Base-by-base conservation (phyloP, 78 protist genomes). In the Tieghemostelium lacteum region DNA sequence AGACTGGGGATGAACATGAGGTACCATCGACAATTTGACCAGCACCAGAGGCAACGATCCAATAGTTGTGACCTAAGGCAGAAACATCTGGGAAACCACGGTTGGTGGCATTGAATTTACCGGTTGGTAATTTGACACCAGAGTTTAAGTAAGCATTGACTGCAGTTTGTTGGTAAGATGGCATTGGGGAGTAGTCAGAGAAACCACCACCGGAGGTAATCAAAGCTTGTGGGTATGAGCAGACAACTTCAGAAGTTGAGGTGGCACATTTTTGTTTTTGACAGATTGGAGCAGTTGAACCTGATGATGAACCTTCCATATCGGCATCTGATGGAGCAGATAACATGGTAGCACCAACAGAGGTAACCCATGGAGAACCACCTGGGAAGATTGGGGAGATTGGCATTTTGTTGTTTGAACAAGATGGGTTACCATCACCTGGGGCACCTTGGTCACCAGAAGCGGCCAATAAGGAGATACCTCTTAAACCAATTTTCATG, bases 141-240 rank as follows among this genome's bases (percentile, higher is more conserved):
- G 85, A 61, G 8, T 5, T 19, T 36, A 91, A 34, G 75, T 91
- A 91, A 2, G 28, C 37, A 0, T n/a, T 1, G 37, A 78, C 85
- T 2, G 8, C 67, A 7, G 22, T 20, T 17, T 20, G 37, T 62
- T 91, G 94, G 58, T 49, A 91, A n/a, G 40, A 29, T 60, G 94
- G 94, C 10, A 45, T 31, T 52, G 49, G 73, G 16, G 65, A 60
- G 76, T 63, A 60, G 66, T 50, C 65, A 33, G 86, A 71, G 85
- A 91, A 91, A 63, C 94, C 94, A 57, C 94, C 94, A 49, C 94
- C 94, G 28, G 94, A 75, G 19, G 94, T 91, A 78, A 91, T 76
- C 57, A 60, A 19, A 37, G 91, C 87, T 17, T 77, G 72, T 62
- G 76, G 77, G 73, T 50, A 52, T 6, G 71, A 28, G 72, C 89